A percentile compares a stretch with the other conserved stretches of the same genome.
These are phyloP conservation scores for Suillus plorans DNA, from an alignment of 768 basidiomycete species.

Conservation along the genomic window DNA sequence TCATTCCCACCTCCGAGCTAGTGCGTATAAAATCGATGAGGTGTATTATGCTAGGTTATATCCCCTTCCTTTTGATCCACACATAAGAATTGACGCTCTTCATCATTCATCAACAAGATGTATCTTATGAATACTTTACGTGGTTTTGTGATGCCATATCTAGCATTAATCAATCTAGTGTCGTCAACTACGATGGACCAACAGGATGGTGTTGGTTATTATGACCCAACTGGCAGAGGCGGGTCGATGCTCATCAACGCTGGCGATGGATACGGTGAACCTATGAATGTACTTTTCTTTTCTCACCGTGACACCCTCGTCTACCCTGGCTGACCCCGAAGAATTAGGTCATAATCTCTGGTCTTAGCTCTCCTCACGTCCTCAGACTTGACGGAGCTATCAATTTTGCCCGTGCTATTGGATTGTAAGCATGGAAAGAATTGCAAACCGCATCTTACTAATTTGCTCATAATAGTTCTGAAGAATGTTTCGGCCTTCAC, in stretches of 20 bases:
- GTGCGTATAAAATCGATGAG: background rate
- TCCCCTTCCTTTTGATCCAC: too few species aligned
- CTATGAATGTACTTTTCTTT: slow-evolving; percentile 39
- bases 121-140: background rate
- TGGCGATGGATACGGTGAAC: slow-evolving; percentile 39
- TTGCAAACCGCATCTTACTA: slow-evolving; percentile 2
- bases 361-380: slow-evolving; percentile 54
- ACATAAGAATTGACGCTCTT: background rate
- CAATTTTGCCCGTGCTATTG: slow-evolving; percentile 61
- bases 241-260: slow-evolving; percentile 46
- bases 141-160: background rate
- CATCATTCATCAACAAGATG: background rate
- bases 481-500: slow-evolving; percentile 40
- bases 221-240: slow-evolving; percentile 34
- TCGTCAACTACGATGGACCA: background rate
- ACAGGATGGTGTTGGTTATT: slow-evolving; percentile 26
- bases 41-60: background rate
- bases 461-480: slow-evolving; percentile 26
- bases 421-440: slow-evolving; percentile 46
- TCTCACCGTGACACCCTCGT: background rate
- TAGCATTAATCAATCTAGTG: background rate
- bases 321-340: background rate
- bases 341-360: slow-evolving; percentile 63
- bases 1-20: too few species aligned
- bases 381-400: slow-evolving; percentile 55